These are phyloP conservation scores for Fraxinus anomala DNA, from an alignment of 257 asterid species.

Conservation along the genomic window DNA sequence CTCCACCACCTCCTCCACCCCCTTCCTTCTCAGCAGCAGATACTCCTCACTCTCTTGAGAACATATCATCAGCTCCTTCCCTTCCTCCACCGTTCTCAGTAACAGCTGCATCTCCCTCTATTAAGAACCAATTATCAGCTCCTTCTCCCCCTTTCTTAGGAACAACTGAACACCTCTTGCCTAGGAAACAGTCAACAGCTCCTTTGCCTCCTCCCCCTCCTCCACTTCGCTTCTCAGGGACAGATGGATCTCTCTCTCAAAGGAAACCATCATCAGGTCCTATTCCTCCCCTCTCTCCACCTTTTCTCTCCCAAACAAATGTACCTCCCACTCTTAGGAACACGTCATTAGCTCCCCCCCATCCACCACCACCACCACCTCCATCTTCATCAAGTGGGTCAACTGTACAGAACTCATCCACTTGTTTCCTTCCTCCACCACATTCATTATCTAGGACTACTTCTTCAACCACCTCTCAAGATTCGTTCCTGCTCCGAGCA, in stretches of 20 bases:
- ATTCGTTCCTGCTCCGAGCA: constrained; percentile 15
- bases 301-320: constrained; percentile 1
- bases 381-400: constrained; percentile 28
- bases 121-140: constrained; percentile 11
- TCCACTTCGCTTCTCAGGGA: neutral
- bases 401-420: constrained; percentile 9
- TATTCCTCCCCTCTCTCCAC: constrained; percentile 21
- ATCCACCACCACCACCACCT: constrained; percentile 29
- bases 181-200: neutral
- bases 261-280: neutral
- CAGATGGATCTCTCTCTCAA: constrained; percentile 1
- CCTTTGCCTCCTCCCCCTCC: constrained; percentile 24
- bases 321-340: constrained; percentile 3
- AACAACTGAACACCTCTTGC: neutral
- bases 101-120: constrained; percentile 13
- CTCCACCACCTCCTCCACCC: constrained; percentile 17
- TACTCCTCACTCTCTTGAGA: constrained; percentile 8
- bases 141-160: constrained; percentile 17
- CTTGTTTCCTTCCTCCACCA: constrained; percentile 19
- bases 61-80: constrained; percentile 8
- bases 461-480: constrained; percentile 14
- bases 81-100: neutral
- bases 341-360: neutral
- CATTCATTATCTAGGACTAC: constrained; percentile 11
- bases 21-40: constrained; percentile 13